A percentile compares a stretch with the other conserved stretches of the same genome.
Conservation (phyloP, 2,329 filamentous ascomycete species). For the Talaromyces funiculosus region DNA sequence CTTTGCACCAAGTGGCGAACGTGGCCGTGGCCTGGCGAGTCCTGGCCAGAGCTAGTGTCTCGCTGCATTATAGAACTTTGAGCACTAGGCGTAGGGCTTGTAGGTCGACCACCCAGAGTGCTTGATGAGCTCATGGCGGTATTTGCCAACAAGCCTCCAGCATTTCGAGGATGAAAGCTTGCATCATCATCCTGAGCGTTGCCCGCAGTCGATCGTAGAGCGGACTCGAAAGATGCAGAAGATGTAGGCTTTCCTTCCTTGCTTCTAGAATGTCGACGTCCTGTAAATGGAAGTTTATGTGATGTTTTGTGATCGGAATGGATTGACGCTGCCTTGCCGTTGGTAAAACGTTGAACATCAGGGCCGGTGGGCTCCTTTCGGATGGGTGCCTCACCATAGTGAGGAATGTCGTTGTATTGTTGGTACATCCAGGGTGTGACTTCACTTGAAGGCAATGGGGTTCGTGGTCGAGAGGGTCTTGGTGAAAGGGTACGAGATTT, state of each 20-base stretch:
- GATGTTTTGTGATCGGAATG: constrained; percentile 44
- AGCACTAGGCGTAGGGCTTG: constrained; percentile 75
- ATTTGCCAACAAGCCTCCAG: constrained; percentile 12
- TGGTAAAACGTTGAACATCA: constrained; percentile 60
- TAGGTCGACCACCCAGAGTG: constrained; percentile 55
- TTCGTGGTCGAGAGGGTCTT: constrained; percentile 68
- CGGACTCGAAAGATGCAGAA: constrained; percentile 28
- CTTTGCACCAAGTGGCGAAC: constrained; percentile 50
- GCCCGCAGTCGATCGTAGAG: constrained; percentile 41
- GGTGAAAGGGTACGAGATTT: constrained; percentile 61
- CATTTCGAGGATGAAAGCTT: constrained; percentile 51
- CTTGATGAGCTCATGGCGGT: constrained; percentile 25
- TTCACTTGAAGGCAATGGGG: constrained; percentile 82
- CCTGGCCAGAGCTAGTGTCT: constrained; percentile 25
- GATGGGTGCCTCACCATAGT: constrained; percentile 72
- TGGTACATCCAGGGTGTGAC: constrained; percentile 98
- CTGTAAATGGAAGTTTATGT: constrained; percentile 22
- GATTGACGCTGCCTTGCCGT: constrained; percentile 35
- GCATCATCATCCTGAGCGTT: constrained; percentile 65
- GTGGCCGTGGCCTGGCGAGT: constrained; percentile 34
- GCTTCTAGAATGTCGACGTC: constrained; percentile 52
- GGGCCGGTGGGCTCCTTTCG: constrained; percentile 63
- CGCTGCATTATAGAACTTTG: constrained; percentile 55
- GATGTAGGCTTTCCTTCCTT: constrained; percentile 51
- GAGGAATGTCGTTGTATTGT: constrained; percentile 62